Conservation (phyloP, 1,139 yeast genomes). For the Scheffersomyces parashehatae region DNA sequence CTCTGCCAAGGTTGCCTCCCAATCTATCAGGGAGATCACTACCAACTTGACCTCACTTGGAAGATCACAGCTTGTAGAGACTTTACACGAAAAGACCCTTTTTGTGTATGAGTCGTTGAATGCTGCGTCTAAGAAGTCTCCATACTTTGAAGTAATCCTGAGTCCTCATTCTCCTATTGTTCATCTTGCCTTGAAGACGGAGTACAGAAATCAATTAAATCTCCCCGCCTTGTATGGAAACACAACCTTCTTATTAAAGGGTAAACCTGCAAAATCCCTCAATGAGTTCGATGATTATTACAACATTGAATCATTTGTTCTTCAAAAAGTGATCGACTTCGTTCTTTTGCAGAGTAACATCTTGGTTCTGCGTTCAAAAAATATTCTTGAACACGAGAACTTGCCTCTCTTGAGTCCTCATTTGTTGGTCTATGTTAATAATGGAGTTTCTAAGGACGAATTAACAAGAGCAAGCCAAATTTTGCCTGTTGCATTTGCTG, state of each 20-base stretch:
- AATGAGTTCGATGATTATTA: constrained; percentile 44
- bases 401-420: constrained; percentile 73
- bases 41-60: constrained; percentile 35
- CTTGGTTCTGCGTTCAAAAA: constrained; percentile 68
- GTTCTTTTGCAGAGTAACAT: constrained; percentile 52
- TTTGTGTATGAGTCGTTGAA: constrained; percentile 20
- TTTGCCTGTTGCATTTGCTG: constrained; percentile 15
- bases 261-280: constrained; percentile 35
- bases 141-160: constrained; percentile 53
- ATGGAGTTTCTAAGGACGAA: constrained; percentile 56
- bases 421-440: constrained; percentile 60
- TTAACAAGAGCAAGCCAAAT: constrained; percentile 26
- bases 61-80: constrained; percentile 27
- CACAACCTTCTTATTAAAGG: constrained; percentile 36
- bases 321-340: constrained; percentile 63
- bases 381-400: constrained; percentile 71
- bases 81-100: constrained; percentile 26
- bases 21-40: constrained; percentile 49
- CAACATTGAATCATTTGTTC: constrained; percentile 60
- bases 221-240: constrained; percentile 53
- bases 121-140: constrained; percentile 9
- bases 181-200: constrained; percentile 55
- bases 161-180: constrained; percentile 63
- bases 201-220: constrained; percentile 41
- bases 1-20: constrained; percentile 72